Evolutionary conservation across 2,329 filamentous ascomycete species (phyloP).

Genomic region (Thelonectria blattea): DNA sequence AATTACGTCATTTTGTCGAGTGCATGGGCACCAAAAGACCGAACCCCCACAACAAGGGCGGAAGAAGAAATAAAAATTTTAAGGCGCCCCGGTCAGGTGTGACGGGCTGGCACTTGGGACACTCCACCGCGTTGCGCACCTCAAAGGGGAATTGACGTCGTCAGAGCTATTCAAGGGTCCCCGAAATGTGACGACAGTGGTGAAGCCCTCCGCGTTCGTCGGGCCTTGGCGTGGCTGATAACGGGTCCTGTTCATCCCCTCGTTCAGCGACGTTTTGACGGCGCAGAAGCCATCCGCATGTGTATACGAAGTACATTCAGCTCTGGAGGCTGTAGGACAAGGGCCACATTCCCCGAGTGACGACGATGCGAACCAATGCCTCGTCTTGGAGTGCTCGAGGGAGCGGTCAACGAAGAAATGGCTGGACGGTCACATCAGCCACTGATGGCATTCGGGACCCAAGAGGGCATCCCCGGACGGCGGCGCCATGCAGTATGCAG

Average conservation of each 20-base stretch:
- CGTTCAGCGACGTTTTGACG: too few species aligned
- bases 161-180: background rate
- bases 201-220: too few species aligned
- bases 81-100: background rate
- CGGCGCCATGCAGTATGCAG: constrained; percentile 13
- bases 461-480: constrained; percentile 5
- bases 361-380: constrained; percentile 13
- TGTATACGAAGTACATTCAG: too few species aligned
- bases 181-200: background rate
- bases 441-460: constrained; percentile 13
- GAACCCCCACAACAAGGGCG: background rate
- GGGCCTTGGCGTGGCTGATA: background rate
- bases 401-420: constrained; percentile 22
- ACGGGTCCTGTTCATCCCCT: background rate
- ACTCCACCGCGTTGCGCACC: background rate
- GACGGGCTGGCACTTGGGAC: background rate
- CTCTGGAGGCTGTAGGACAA: too few species aligned
- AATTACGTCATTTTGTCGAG: constrained; percentile 16
- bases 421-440: constrained; percentile 1
- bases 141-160: constrained; percentile 4
- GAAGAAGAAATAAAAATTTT: background rate
- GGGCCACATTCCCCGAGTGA: background rate
- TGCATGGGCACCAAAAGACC: constrained; percentile 2
- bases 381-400: constrained; percentile 4
- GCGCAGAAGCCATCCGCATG: too few species aligned